phyloP scores from a whole-genome alignment of 805 yeast genomes.

The Pichia gijzeniarum region DNA sequence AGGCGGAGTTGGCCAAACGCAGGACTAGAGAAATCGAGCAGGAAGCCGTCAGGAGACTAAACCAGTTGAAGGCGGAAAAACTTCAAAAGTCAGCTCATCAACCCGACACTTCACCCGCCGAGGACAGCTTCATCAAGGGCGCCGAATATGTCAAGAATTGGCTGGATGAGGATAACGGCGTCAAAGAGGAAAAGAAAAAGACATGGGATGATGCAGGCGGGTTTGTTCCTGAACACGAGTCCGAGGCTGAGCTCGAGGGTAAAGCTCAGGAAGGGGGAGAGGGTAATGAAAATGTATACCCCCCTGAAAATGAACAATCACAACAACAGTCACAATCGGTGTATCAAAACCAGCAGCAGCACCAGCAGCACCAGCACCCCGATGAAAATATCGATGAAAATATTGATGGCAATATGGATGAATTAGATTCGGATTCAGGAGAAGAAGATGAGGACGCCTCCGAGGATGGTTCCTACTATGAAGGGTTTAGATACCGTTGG shows the following conservation, averaged over 20 bases:
- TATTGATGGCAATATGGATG: conserved; percentile 3
- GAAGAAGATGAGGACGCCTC: neutral
- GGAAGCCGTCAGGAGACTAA: conserved; percentile 4
- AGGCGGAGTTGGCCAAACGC: conserved; percentile 6
- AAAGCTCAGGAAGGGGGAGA: no score
- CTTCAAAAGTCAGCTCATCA: neutral
- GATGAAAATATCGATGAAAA: neutral
- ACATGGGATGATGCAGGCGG: conserved; percentile 6
- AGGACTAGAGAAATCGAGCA: conserved; percentile 7
- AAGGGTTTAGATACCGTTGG: neutral
- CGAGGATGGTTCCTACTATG: neutral
- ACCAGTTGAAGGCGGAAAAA: neutral
- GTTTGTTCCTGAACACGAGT: conserved; percentile 1
- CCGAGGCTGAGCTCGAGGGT: no score
- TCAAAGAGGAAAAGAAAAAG: neutral
- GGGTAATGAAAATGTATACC: neutral
- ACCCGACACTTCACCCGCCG: conserved; percentile 10
- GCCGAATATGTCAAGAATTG: conserved; percentile 1
- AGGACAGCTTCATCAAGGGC: conserved; percentile 1
- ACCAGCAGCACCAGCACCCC: no score
- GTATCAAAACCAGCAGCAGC: no score
- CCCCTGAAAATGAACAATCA: neutral
- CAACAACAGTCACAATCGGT: no score
- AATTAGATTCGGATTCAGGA: neutral
- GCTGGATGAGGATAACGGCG: neutral